Percentiles rank a stretch among this genome's conserved stretches.
phyloP scores from a whole-genome alignment of 129 eudicot genomes.

The Flaveria robusta region DNA sequence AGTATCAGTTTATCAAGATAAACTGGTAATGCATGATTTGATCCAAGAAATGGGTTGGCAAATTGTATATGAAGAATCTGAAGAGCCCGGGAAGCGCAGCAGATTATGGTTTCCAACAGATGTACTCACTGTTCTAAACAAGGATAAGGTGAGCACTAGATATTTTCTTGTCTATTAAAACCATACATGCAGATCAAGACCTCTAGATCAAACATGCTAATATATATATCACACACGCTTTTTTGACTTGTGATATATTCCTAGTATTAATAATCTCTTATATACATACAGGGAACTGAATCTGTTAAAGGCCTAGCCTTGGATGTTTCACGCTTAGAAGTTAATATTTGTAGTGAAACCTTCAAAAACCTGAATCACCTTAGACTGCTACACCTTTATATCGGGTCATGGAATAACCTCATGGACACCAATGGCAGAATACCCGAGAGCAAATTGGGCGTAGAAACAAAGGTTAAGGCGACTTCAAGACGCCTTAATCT shows the following conservation, averaged over 20 bases:
- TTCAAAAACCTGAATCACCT: conserved; percentile 34
- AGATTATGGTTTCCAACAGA: conserved; percentile 42
- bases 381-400: conserved; percentile 27
- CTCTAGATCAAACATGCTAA: too few species aligned
- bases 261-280: too few species aligned
- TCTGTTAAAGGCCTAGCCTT: conserved; percentile 35
- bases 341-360: conserved; percentile 14
- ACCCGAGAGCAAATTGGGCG: conserved; percentile 20
- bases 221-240: too few species aligned
- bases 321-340: conserved; percentile 16
- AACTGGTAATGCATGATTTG: conserved; percentile 41
- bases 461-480: conserved; percentile 39
- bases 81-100: conserved; percentile 32
- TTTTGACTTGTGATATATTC: too few species aligned
- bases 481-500: conserved; percentile 24
- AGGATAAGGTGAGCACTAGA: conserved; percentile 27
- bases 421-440: conserved; percentile 12
- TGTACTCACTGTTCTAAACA: conserved; percentile 33
- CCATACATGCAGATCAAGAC: too few species aligned
- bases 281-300: conserved; percentile 29
- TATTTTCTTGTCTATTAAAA: background rate
- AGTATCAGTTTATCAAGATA: background rate
- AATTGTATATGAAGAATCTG: conserved; percentile 36
- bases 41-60: conserved; percentile 54
- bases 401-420: conserved; percentile 20